Conservation (phyloP, 2,329 filamentous ascomycete genomes). For the Colletotrichum zoysiae region DNA sequence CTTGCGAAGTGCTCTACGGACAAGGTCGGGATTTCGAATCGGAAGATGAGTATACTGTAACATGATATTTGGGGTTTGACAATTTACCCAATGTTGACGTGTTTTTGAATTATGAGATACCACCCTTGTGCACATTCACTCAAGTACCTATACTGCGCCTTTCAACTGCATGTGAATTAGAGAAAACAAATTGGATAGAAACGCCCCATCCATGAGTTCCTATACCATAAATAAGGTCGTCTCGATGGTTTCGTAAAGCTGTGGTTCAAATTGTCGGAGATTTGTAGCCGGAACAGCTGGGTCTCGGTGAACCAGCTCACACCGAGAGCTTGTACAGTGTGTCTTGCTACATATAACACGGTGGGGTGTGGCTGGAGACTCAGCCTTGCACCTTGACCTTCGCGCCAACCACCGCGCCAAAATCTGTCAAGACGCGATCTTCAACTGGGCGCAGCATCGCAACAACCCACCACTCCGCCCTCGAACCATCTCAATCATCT, state of each 20-base stretch:
- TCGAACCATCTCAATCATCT: conserved; percentile 25
- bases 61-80: conserved; percentile 4
- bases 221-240: background rate
- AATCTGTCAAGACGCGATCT: conserved; percentile 34
- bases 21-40: conserved; percentile 55
- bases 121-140: background rate
- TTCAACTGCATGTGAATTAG: background rate
- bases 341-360: conserved; percentile 28
- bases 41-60: conserved; percentile 43
- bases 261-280: background rate
- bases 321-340: conserved; percentile 40
- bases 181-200: background rate
- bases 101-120: conserved; percentile 10
- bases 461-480: conserved; percentile 22
- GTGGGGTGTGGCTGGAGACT: conserved; percentile 40
- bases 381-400: conserved; percentile 40
- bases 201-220: background rate
- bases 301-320: conserved; percentile 28
- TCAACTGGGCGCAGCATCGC: conserved; percentile 33
- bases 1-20: conserved; percentile 94
- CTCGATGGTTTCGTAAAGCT: background rate
- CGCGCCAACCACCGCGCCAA: conserved; percentile 38
- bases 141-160: background rate
- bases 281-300: background rate
- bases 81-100: too few relatives aligned